Evolutionary conservation across 345 rosid genomes (phyloP).

Genomic region (Boechera stricta): DNA sequence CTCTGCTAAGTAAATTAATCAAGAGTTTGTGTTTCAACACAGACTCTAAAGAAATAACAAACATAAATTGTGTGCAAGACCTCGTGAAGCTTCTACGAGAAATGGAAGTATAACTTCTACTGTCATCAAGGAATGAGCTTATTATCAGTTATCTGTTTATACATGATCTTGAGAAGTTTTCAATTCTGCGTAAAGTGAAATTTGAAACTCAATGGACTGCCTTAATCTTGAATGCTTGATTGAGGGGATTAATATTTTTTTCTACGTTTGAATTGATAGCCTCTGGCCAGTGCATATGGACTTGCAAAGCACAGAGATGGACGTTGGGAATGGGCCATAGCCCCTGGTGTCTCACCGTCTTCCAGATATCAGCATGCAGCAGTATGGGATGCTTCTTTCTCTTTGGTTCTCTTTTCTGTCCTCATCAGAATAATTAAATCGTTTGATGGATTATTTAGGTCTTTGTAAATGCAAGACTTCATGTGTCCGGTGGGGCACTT

Average conservation of each 20-base stretch:
- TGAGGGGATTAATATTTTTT: background rate
- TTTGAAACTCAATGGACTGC: conserved; percentile 36
- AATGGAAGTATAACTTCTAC: conserved; percentile 18
- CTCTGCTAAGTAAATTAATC: conserved; percentile 14
- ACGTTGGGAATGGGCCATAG: conserved; percentile 99
- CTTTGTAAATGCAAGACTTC: conserved; percentile 93
- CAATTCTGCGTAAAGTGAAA: conserved; percentile 6
- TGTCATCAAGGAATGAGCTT: conserved; percentile 1
- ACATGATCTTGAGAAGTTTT: conserved; percentile 17
- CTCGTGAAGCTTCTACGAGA: conserved; percentile 13
- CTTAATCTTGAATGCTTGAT: conserved; percentile 20
- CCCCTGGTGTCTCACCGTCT: conserved; percentile 97
- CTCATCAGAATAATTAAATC: conserved; percentile 29
- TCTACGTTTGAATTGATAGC: conserved; percentile 55
- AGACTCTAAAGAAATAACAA: background rate
- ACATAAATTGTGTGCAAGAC: conserved; percentile 7
- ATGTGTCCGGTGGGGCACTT: conserved; percentile 97
- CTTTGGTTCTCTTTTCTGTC: conserved; percentile 20
- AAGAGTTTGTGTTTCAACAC: conserved; percentile 16
- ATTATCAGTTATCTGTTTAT: conserved; percentile 5
- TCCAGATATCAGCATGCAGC: conserved; percentile 98
- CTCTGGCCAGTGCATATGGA: conserved; percentile 93
- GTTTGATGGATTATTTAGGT: conserved; percentile 54
- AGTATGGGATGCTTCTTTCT: conserved; percentile 52
- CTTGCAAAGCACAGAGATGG: conserved; percentile 98